phyloP scores from a whole-genome alignment of 2,329 filamentous ascomycete species.

The Cyphellophora europaea region DNA sequence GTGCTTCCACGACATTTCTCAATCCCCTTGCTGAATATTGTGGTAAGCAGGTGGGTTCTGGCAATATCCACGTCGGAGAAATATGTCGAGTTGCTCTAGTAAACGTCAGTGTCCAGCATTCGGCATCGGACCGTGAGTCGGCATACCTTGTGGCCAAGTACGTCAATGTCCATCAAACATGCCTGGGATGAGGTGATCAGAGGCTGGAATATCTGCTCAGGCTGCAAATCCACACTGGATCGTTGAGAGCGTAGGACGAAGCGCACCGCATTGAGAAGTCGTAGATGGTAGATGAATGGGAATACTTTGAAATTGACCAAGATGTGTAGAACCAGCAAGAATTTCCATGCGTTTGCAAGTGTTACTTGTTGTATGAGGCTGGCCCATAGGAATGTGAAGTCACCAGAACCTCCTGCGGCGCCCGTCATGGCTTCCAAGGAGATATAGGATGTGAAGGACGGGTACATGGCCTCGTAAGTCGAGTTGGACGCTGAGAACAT shows the following conservation, averaged over 20 bases:
- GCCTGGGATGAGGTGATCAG: too few relatives aligned
- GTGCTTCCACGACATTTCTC: not conserved
- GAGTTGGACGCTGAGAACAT: too few relatives aligned
- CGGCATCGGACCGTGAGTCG: too few relatives aligned
- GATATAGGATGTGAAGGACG: too few relatives aligned
- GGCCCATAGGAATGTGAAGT: too few relatives aligned
- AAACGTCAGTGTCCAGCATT: too few relatives aligned
- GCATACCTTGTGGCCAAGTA: too few relatives aligned
- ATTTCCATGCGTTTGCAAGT: conserved; percentile 6
- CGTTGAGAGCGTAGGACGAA: conserved; percentile 47
- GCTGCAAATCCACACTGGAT: conserved; percentile 28
- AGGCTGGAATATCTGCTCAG: too few relatives aligned
- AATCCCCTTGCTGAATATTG: conserved; percentile 42
- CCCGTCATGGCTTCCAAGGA: too few relatives aligned
- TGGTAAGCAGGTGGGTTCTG: conserved; percentile 68
- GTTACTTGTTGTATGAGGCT: not conserved
- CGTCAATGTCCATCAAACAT: too few relatives aligned
- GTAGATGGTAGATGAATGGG: conserved; percentile 65
- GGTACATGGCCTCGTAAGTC: too few relatives aligned
- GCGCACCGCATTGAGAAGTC: conserved; percentile 40
- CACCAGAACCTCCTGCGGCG: too few relatives aligned
- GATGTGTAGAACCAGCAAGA: conserved; percentile 37
- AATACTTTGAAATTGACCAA: conserved; percentile 63
- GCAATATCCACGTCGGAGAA: conserved; percentile 54
- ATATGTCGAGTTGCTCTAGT: conserved; percentile 47